Evolutionary conservation across 768 basidiomycete genomes (phyloP), one percentile per base, ranked within the genome.

Genomic region (Roridomyces roridus): DNA sequence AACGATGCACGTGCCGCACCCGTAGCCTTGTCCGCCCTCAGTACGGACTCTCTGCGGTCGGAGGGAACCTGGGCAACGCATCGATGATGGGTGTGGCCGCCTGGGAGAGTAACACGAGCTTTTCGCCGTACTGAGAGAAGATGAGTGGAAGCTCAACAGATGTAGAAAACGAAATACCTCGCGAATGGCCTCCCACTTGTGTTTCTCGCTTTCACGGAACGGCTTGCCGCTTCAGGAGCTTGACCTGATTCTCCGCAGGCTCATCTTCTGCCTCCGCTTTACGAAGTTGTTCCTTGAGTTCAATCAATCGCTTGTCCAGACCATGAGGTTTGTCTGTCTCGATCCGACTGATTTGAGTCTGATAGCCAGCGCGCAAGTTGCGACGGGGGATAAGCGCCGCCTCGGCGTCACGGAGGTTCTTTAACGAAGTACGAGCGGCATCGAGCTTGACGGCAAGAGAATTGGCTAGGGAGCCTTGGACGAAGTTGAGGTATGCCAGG

Each of bases 161-260:
- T 37, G 15, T 46, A 48, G 12, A 24, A 3, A 14, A 28, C 37
- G 25, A 64, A 67, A 51, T 65, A 91, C 92, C 84, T 94, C 92
- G 67, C 85, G 80, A 46, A 93, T 72, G 11, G 92, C 92, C 39
- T 88, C 84, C 91, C 93, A 94, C 63, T 91, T 93, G 37, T 77
- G 68, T 42, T 78, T 75, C 67, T 94, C 92, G 68, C 89, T 91
- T 65, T 93, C 91, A 46, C 80, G 76, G 47, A n/a, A 92, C 64
- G 0, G 85, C 90, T 68, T 90, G 92, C 41, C 92, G 80, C 75
- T 91, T 89, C 69, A 93, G 59, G 34, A 92, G 68, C 51, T 85
- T 83, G 2, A 91, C 71, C 57, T 93, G 89, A 52, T 78, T 85
- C 75, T 94, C 92, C n/a, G 78, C 71, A 0, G 77, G 74, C 51